These are phyloP conservation scores for Raphanus raphanistrum DNA, from an alignment of 345 rosid species.

Conservation along the genomic window DNA sequence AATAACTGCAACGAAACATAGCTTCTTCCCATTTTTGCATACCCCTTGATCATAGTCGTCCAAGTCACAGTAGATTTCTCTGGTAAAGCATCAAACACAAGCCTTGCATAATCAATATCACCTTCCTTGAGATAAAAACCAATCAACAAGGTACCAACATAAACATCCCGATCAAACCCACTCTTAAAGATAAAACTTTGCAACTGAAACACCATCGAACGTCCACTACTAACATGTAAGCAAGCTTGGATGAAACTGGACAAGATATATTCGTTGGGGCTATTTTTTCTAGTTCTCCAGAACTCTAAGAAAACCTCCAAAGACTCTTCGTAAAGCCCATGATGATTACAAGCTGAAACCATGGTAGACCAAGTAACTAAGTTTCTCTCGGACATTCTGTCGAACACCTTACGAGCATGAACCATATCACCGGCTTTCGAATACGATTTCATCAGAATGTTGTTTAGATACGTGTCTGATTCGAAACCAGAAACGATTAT, in stretches of 20 bases:
- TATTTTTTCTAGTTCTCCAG: constrained; percentile 37
- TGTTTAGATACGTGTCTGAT: constrained; percentile 48
- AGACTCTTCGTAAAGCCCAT: constrained; percentile 49
- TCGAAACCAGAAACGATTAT: constrained; percentile 45
- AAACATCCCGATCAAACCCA: constrained; percentile 62
- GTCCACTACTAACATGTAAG: constrained; percentile 33
- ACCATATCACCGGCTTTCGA: constrained; percentile 31
- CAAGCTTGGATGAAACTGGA: constrained; percentile 69
- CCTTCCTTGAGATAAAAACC: constrained; percentile 55
- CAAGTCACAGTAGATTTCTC: constrained; percentile 61
- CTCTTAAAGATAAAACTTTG: constrained; percentile 54
- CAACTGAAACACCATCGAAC: constrained; percentile 47
- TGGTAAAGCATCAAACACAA: constrained; percentile 56
- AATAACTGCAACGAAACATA: constrained; percentile 53
- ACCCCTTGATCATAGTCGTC: constrained; percentile 68
- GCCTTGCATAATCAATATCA: constrained; percentile 53
- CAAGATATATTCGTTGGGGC: constrained; percentile 61
- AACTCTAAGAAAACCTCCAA: constrained; percentile 48
- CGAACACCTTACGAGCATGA: constrained; percentile 53
- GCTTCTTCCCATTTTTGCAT: constrained; percentile 58
- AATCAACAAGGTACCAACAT: constrained; percentile 68
- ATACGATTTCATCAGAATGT: constrained; percentile 45
- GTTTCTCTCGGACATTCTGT: constrained; percentile 57
- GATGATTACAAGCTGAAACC: constrained; percentile 60
- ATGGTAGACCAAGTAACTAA: constrained; percentile 72